Percentiles rank a stretch among this genome's conserved stretches.
Conservation (phyloP, 2,329 filamentous ascomycete species). For the Juglanconis juglandina region DNA sequence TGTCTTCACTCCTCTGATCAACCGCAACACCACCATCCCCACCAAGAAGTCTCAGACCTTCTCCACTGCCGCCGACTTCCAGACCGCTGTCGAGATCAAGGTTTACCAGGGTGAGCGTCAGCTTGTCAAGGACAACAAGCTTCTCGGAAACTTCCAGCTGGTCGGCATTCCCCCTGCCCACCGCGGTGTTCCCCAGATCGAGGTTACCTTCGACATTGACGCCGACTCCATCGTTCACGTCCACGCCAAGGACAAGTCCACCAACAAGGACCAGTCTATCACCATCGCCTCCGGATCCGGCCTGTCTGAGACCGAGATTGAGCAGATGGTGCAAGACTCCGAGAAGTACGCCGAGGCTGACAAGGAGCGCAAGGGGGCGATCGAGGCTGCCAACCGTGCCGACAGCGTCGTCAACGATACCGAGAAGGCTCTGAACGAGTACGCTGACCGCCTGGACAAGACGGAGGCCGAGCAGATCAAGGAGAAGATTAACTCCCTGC, state of each 20-base stretch:
- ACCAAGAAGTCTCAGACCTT: slow-evolving; percentile 99
- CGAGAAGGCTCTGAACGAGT: slow-evolving; percentile 97
- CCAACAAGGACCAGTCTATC: slow-evolving; percentile 99
- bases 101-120: slow-evolving; percentile 99
- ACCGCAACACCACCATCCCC: slow-evolving; percentile 98
- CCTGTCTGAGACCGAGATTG: slow-evolving; percentile 90
- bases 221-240: slow-evolving; percentile 98
- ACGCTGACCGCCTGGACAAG: slow-evolving; percentile 95
- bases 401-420: slow-evolving; percentile 97
- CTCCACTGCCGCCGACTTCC: slow-evolving; percentile 96
- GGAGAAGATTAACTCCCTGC: slow-evolving; percentile 84
- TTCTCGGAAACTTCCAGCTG: slow-evolving; percentile 98
- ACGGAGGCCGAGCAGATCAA: slow-evolving; percentile 86
- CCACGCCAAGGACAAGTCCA: slow-evolving; percentile 97
- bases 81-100: slow-evolving; percentile 99
- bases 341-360: slow-evolving; percentile 94
- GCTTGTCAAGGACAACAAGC: slow-evolving; percentile 97
- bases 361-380: slow-evolving; percentile 93
- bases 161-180: slow-evolving; percentile 94
- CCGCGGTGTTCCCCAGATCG: slow-evolving; percentile 92
- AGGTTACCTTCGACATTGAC: slow-evolving; percentile 98
- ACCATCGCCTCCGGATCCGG: slow-evolving; percentile 97
- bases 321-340: slow-evolving; percentile 96
- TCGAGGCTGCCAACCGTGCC: slow-evolving; percentile 95
- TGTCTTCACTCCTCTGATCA: slow-evolving; percentile 97